Evolutionary conservation across 768 basidiomycete genomes (phyloP), one percentile per base, ranked within the genome.

Genomic region (Tephrocybe sp.): DNA sequence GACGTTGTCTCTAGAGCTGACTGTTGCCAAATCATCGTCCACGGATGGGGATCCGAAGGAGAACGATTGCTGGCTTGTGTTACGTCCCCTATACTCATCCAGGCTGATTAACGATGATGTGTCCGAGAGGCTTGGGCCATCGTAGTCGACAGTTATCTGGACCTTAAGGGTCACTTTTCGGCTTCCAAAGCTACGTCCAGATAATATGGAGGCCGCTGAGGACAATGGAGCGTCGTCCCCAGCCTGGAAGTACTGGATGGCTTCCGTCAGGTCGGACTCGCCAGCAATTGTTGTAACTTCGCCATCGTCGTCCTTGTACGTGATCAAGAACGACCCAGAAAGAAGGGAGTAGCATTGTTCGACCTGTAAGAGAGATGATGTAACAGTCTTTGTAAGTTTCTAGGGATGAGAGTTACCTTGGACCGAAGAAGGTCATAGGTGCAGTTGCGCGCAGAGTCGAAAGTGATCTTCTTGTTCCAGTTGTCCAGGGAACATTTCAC

Each of bases 91-190:
- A 69, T 83, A 84, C 56, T 91, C 87, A 35, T 95, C 89, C 61
- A 86, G 60, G 63, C 90, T 92, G 18, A 79, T 80, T 15, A 95
- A 69, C 8, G 92, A 94, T 9, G 83, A 84, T 2, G 92, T 90
- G 57, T 97, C 95, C 8, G 91, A 93, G 49, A 97, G 74, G 67
- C 87, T 90, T 12, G 88, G 92, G 0, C 92, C 92, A 64, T 97
- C 94, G 58, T 92, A 95, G 53, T 95, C 93, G 53, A 95, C 83
- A 8, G 75, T 74, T 34, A 98, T 84, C 37, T 85, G 76, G 28
- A 97, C 82, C 8, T 80, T 77, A 13, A 97, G 69, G 1, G 86
- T 88, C 48, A 97, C 87, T 63, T 84, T 92, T 36, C 80, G 75
- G 27, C 77, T 73, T 9, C 80, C 75, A 59, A 84, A 83, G 64